Evolutionary conservation across 306 rosid genomes (phyloP).

Genomic region (Malus sieversii): DNA sequence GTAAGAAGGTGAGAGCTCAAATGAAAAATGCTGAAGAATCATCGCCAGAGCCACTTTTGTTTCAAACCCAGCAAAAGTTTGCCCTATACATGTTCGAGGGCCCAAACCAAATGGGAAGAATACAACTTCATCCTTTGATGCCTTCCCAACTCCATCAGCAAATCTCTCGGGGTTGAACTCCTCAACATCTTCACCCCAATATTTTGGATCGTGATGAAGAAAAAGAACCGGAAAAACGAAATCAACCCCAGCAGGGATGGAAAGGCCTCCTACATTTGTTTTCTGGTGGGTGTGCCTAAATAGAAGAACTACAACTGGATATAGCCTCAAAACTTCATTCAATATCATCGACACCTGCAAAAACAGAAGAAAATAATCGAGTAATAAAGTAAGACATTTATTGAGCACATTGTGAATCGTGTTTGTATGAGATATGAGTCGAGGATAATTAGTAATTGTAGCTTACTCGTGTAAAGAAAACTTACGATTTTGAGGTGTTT

Average conservation of each 20-base stretch:
- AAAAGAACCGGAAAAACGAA: not conserved
- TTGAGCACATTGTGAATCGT: no score
- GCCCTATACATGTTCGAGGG: constrained; percentile 40
- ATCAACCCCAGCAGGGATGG: constrained; percentile 33
- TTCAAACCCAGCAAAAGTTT: constrained; percentile 34
- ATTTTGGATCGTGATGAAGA: constrained; percentile 25
- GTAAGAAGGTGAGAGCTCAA: constrained; percentile 44
- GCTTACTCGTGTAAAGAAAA: not conserved
- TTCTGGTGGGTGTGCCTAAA: not conserved
- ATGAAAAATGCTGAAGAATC: constrained; percentile 39
- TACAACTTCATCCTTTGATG: constrained; percentile 26
- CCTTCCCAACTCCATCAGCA: constrained; percentile 26
- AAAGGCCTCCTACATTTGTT: constrained; percentile 17
- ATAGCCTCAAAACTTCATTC: constrained; percentile 11
- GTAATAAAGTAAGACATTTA: not conserved
- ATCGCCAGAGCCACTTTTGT: constrained; percentile 34
- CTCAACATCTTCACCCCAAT: constrained; percentile 29
- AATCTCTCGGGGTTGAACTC: constrained; percentile 44
- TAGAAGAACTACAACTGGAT: not conserved
- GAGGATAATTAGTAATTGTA: no score
- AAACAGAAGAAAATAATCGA: not conserved
- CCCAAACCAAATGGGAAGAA: constrained; percentile 48
- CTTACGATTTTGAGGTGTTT: constrained; percentile 31
- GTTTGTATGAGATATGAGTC: no score
- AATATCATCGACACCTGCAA: constrained; percentile 9